Percentiles rank a stretch among this genome's conserved stretches.
These are phyloP conservation scores for Wolfiporia cocos DNA, from an alignment of 1,284 basidiomycete genomes.

Conservation along the genomic window DNA sequence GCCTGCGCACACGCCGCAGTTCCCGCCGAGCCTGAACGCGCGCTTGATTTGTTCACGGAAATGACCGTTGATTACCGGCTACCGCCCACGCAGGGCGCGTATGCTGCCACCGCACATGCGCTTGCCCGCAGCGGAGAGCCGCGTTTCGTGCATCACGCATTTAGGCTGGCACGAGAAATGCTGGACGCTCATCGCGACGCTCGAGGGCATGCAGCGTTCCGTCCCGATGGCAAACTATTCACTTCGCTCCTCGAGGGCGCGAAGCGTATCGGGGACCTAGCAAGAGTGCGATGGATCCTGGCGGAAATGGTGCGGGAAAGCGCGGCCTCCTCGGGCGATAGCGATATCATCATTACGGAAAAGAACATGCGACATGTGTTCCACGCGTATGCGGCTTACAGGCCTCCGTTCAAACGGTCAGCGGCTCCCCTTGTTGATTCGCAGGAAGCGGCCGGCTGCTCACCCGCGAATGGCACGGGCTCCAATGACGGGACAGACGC, in stretches of 20 bases:
- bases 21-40: slow-evolving; percentile 74
- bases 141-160: slow-evolving; percentile 69
- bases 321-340: slow-evolving; percentile 15
- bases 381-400: slow-evolving; percentile 83
- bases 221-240: slow-evolving; percentile 71
- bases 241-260: slow-evolving; percentile 84
- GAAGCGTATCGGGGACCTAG: slow-evolving; percentile 81
- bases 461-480: no score
- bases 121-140: slow-evolving; percentile 60
- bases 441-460: no score
- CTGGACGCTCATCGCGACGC: slow-evolving; percentile 68
- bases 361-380: slow-evolving; percentile 82
- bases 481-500: no score
- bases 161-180: slow-evolving; percentile 79
- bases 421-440: slow-evolving; percentile 32
- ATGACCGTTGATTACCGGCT: slow-evolving; percentile 72
- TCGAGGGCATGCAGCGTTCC: slow-evolving; percentile 44
- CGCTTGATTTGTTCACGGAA: slow-evolving; percentile 90
- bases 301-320: slow-evolving; percentile 68
- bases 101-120: slow-evolving; percentile 79
- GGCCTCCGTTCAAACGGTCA: slow-evolving; percentile 57
- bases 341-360: slow-evolving; percentile 49
- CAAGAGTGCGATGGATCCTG: slow-evolving; percentile 84
- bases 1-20: slow-evolving; percentile 55
- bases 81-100: slow-evolving; percentile 64